These are phyloP conservation scores for Hyphopichia pseudoburtonii DNA, from an alignment of 1,139 yeast species.

Conservation along the genomic window DNA sequence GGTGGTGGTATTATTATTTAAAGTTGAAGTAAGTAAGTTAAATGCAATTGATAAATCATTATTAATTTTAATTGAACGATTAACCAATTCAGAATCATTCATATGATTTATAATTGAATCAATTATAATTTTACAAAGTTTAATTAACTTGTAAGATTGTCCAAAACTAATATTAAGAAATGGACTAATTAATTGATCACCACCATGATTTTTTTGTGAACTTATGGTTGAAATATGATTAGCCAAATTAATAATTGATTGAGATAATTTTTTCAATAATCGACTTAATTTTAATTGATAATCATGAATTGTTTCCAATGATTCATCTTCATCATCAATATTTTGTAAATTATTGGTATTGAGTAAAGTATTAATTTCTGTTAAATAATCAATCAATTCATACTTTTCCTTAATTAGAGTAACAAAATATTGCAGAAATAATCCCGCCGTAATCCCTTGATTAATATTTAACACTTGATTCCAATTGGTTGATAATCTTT, in stretches of 20 bases:
- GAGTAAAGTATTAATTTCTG: constrained; percentile 25
- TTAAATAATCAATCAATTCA: constrained; percentile 30
- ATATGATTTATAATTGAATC: constrained; percentile 20
- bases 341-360: constrained; percentile 2
- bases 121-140: constrained; percentile 34
- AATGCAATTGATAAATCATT: constrained; percentile 38
- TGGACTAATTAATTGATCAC: constrained; percentile 26
- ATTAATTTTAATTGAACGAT: constrained; percentile 34
- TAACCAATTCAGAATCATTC: constrained; percentile 25
- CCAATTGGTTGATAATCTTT: constrained; percentile 1
- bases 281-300: constrained; percentile 48
- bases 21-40: constrained; percentile 32
- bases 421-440: constrained; percentile 7
- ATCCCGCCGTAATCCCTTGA: too few species aligned
- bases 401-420: constrained; percentile 21
- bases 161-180: constrained; percentile 33
- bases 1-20: constrained; percentile 11
- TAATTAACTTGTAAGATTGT: constrained; percentile 37
- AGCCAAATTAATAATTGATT: constrained; percentile 35
- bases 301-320: constrained; percentile 45
- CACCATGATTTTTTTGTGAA: constrained; percentile 9
- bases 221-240: constrained; percentile 21
- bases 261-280: constrained; percentile 40
- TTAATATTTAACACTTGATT: constrained; percentile 9
- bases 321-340: constrained; percentile 28